Evolutionary conservation across 371 early-diverging fungal genomes (phyloP).

Genomic region (Quaeritorhiza haematococci): DNA sequence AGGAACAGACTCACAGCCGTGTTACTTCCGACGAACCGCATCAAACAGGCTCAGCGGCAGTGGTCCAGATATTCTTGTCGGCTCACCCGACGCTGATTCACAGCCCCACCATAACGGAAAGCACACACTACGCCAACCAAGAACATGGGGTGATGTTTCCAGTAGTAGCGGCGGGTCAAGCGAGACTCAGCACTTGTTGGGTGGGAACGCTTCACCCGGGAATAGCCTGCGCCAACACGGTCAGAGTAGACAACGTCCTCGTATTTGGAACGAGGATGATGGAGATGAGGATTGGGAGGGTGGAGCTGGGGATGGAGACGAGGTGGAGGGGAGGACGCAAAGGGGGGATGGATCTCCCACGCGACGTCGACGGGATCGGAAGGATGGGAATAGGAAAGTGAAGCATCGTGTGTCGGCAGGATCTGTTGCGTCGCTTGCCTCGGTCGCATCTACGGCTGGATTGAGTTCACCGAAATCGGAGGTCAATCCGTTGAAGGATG

Average conservation of each 20-base stretch:
- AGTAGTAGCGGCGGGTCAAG: too few species aligned
- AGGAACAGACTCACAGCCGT: neutral
- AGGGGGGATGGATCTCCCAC: constrained; percentile 28
- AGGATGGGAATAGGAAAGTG: constrained; percentile 8
- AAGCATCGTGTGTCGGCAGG: constrained; percentile 57
- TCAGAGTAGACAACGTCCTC: too few species aligned
- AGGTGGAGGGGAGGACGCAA: constrained; percentile 1
- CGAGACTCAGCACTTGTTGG: too few species aligned
- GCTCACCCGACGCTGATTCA: constrained; percentile 5
- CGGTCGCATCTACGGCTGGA: too few species aligned
- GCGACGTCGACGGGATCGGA: constrained; percentile 32
- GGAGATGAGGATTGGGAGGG: too few species aligned
- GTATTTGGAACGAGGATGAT: too few species aligned
- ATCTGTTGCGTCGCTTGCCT: constrained; percentile 59
- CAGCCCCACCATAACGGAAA: neutral
- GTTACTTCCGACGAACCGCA: constrained; percentile 33
- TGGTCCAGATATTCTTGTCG: neutral
- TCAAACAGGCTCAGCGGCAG: neutral
- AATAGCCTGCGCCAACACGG: too few species aligned
- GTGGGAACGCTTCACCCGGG: too few species aligned
- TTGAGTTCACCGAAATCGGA: too few species aligned
- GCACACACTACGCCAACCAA: neutral
- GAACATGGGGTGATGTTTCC: too few species aligned
- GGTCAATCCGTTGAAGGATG: neutral
- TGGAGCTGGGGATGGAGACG: too few species aligned